A percentile compares a stretch with the other conserved stretches of the same genome.
These are phyloP conservation scores for Lentinula lateritia DNA, from an alignment of 768 basidiomycete genomes.

Conservation along the genomic window DNA sequence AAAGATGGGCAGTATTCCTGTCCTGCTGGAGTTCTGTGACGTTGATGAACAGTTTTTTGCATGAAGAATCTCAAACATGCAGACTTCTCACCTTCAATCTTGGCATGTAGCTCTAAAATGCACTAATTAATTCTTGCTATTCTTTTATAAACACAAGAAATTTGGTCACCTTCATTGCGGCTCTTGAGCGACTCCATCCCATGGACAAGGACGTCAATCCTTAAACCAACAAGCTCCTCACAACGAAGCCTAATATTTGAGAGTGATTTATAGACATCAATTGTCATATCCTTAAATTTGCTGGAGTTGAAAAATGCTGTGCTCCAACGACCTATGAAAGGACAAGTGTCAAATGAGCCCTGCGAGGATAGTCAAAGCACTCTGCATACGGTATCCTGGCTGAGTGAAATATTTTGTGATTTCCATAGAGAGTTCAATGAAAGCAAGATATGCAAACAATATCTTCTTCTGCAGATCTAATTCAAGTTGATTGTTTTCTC, in stretches of 20 bases:
- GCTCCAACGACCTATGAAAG: neutral
- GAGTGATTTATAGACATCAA: neutral
- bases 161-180: neutral
- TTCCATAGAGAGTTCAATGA: neutral
- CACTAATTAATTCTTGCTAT: neutral
- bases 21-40: neutral
- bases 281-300: neutral
- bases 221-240: neutral
- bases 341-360: too few relatives aligned
- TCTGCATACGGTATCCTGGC: neutral
- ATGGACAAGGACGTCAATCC: neutral
- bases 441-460: neutral
- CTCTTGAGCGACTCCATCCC: neutral
- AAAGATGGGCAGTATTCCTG: neutral
- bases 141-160: neutral
- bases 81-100: neutral
- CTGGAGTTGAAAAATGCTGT: neutral
- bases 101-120: neutral
- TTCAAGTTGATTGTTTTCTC: neutral
- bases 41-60: neutral
- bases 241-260: neutral
- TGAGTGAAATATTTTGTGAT: neutral
- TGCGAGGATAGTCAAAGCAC: neutral
- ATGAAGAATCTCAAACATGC: neutral
- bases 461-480: neutral